A percentile compares a stretch with the other conserved stretches of the same genome.
Conservation (phyloP, 306 rosid species). For the Trifolium repens region DNA sequence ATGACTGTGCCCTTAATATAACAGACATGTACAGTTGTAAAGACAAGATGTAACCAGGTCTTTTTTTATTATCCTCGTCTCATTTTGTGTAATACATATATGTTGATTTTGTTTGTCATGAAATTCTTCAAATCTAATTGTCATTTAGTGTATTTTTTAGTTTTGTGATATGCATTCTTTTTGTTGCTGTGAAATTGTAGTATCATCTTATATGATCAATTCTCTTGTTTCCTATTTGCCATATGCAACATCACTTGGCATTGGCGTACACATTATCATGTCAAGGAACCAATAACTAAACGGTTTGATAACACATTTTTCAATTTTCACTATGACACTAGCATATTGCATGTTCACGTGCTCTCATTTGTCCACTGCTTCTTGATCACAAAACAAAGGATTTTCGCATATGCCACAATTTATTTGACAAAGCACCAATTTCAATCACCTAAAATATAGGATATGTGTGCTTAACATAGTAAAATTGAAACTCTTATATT, state of each 20-base stretch:
- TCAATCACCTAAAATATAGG: too few species aligned
- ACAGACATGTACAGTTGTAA: conserved; percentile 44
- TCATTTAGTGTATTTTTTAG: not conserved
- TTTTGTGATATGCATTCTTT: not conserved
- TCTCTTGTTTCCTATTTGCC: not conserved
- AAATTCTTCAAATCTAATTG: conserved; percentile 22
- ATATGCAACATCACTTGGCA: not conserved
- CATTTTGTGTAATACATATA: conserved; percentile 35
- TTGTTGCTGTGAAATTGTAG: not conserved
- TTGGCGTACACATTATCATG: not conserved
- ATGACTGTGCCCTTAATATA: conserved; percentile 33
- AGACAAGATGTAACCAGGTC: conserved; percentile 40
- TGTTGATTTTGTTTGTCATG: conserved; percentile 37
- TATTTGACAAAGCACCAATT: too few species aligned
- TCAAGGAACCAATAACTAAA: not conserved
- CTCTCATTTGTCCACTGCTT: too few species aligned
- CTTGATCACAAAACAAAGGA: too few species aligned
- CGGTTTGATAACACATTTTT: not conserved
- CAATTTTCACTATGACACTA: too few species aligned
- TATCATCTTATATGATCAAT: not conserved
- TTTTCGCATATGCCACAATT: too few species aligned
- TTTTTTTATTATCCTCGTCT: conserved; percentile 34
- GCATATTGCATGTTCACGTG: not conserved
- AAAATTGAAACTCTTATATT: too few species aligned
- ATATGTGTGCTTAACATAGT: too few species aligned